These are phyloP conservation scores for Ophiocordyceps robertsii DNA, from an alignment of 2,329 filamentous ascomycete species.

Conservation along the genomic window DNA sequence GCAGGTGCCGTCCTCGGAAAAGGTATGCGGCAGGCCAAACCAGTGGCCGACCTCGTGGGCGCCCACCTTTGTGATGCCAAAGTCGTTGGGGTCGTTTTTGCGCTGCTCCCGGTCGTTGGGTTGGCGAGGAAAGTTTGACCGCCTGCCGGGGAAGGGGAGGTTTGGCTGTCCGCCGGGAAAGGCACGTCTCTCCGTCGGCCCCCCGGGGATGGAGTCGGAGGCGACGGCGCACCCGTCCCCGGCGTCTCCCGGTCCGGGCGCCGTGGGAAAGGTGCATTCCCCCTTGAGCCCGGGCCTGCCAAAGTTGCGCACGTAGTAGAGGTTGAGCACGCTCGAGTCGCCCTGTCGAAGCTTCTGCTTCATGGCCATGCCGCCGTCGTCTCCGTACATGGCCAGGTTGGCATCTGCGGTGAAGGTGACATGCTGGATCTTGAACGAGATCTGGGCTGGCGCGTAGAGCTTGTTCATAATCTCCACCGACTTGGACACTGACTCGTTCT, in stretches of 20 bases:
- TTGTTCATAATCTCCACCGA: neutral
- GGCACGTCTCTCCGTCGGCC: slow-evolving; percentile 18
- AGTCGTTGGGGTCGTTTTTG: neutral
- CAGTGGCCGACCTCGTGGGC: slow-evolving; percentile 34
- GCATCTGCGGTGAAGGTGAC: neutral
- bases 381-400: neutral
- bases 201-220: slow-evolving; percentile 22
- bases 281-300: slow-evolving; percentile 4
- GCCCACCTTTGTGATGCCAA: slow-evolving; percentile 1
- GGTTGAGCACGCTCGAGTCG: slow-evolving; percentile 27
- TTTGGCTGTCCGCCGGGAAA: neutral
- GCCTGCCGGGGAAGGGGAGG: neutral
- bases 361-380: slow-evolving; percentile 18
- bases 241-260: slow-evolving; percentile 14
- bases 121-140: no score
- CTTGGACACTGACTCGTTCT: neutral
- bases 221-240: slow-evolving; percentile 29
- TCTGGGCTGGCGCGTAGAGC: neutral
- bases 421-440: neutral
- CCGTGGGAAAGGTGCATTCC: neutral
- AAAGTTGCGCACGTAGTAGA: slow-evolving; percentile 36
- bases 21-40: slow-evolving; percentile 34
- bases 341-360: slow-evolving; percentile 29
- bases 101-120: neutral
- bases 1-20: slow-evolving; percentile 23